A percentile compares a stretch with the other conserved stretches of the same genome.
Conservation (phyloP, 106 monocot genomes). For the Apostasia shenzhenica region DNA sequence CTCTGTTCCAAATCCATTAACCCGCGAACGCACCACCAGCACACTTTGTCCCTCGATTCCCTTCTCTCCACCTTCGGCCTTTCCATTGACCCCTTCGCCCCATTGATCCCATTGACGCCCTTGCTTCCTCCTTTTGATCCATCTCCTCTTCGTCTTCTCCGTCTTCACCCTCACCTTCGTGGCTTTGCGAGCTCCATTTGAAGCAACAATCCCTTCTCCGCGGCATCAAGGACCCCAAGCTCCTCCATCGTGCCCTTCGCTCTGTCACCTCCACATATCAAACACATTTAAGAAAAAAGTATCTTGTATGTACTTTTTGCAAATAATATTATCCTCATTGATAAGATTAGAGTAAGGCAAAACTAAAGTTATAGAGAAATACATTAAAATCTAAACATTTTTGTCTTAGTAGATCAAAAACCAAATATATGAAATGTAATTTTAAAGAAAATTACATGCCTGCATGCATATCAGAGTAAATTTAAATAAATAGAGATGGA, state of each 20-base stretch:
- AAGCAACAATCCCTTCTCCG: conserved; percentile 12
- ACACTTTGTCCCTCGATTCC: conserved; percentile 25
- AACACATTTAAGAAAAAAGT: too few relatives aligned
- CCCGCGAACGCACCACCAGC: conserved; percentile 4
- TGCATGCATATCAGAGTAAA: too few relatives aligned
- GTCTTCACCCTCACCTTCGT: neutral
- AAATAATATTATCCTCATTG: too few relatives aligned
- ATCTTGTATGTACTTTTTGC: too few relatives aligned
- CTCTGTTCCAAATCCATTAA: conserved; percentile 36
- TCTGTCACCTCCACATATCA: conserved; percentile 79
- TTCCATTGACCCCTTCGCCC: conserved; percentile 68
- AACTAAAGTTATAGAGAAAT: too few relatives aligned
- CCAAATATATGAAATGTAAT: too few relatives aligned
- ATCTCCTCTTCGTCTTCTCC: conserved; percentile 10
- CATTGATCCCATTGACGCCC: conserved; percentile 44
- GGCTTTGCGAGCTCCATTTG: conserved; percentile 9
- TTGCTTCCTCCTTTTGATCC: conserved; percentile 46
- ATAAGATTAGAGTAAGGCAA: conserved; percentile 38
- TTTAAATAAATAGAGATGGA: too few relatives aligned
- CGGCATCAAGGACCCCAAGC: conserved; percentile 46
- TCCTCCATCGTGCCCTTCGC: conserved; percentile 59
- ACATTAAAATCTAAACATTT: too few relatives aligned
- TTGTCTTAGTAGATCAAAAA: too few relatives aligned
- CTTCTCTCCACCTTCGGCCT: conserved; percentile 54
- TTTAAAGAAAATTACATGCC: too few relatives aligned